Base-by-base conservation (phyloP, 148 eudicot genomes). In the Hydrangea macrophylla region DNA sequence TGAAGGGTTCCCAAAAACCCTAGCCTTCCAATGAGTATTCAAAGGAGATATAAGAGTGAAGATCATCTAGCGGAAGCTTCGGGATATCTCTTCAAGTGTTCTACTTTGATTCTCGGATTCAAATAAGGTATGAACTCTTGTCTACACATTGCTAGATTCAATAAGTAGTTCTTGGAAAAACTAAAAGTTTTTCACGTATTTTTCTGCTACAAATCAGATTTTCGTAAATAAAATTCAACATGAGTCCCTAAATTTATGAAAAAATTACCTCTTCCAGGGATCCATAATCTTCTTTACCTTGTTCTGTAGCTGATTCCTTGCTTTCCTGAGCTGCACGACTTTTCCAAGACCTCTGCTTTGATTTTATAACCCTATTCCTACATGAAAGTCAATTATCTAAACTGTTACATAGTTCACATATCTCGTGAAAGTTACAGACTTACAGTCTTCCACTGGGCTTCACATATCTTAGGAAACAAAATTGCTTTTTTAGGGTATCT, bases 271-370 rank as follows among this genome's bases (percentile, higher is more conserved):
- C 67, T 73, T 55, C 64, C 35, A 70, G 37, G n/a, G 73, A 59
- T 58, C 26, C 73, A 9, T 44, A 72, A 37, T 51, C 65, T 26
- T 61, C 82, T 59, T 61, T 68, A 24, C 30, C 59, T 27, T 30
- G 67, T 28, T 69, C 75, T 28, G 62, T 35, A 55, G 62, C 36
- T 25, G 80, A 80, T 25, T 50, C 78, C 65, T 72, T 80, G 62
- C 80, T 72, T 68, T 36, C 58, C 40, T 80, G 79, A 31, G 57
- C 69, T 51, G 35, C 65, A 69, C 28, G 58, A 67, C n/a, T 60
- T 35, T 65, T 70, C 5, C 6, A 58, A 25, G 58, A 23, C 33
- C 57, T 48, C 70, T 72, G 74, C 72, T 60, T 71, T 28, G 62
- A 22, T 37, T 59, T 53, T 12, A n/a, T 11, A 45, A 37, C 33